Conservation (phyloP, 108 stramenopile species). For the Halocafeteria seosinensis region DNA sequence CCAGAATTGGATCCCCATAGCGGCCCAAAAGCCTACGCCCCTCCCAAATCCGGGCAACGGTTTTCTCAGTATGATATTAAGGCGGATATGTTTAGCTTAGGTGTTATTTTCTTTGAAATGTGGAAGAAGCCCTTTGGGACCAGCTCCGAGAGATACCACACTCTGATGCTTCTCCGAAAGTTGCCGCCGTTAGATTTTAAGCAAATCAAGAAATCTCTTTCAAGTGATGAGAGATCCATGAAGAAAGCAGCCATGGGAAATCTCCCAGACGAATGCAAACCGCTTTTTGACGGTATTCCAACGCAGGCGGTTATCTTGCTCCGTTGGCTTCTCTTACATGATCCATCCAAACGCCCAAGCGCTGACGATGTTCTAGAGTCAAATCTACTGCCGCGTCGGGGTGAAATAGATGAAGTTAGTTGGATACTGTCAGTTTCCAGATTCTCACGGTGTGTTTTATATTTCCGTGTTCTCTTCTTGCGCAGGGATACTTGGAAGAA, state of each 20-base stretch:
- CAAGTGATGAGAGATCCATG: no score
- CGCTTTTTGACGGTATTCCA: background rate
- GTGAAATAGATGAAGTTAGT: no score
- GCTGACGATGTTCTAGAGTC: background rate
- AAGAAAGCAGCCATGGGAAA: no score
- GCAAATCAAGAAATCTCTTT: no score
- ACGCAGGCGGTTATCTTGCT: background rate
- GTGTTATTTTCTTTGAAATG: slow-evolving; percentile 1
- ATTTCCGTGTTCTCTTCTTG: no score
- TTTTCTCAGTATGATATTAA: no score
- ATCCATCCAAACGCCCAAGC: background rate
- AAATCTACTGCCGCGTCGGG: background rate
- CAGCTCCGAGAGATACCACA: background rate
- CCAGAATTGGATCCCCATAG: background rate
- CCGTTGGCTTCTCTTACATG: background rate
- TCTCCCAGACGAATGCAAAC: no score
- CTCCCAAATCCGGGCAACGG: background rate
- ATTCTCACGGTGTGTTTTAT: no score
- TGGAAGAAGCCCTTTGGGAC: background rate
- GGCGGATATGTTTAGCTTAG: background rate
- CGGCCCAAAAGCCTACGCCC: background rate
- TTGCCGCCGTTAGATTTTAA: no score
- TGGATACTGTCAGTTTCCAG: no score
- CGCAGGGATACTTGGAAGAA: background rate
- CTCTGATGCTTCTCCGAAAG: background rate